Evolutionary conservation across 805 yeast genomes (phyloP), one percentile per base, ranked within the genome.

Genomic region (Zygosaccharomyces rouxii): DNA sequence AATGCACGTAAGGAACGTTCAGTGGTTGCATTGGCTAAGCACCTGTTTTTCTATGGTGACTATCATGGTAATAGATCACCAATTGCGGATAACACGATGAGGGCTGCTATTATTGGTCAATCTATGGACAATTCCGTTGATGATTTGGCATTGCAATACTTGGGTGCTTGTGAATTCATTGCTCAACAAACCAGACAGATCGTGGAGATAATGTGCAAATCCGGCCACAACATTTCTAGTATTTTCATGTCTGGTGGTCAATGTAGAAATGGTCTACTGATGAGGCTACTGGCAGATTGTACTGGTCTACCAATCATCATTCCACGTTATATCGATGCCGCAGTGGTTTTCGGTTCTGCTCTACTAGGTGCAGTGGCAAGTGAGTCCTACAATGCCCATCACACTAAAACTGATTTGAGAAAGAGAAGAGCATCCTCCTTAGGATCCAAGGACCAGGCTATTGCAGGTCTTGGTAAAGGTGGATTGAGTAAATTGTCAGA

Each of bases 161-260:
- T 90, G 43, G 97, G 87, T 14, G 96, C 98, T 4, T 89, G 97
- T 68, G 99, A 94, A 71, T 94, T 94, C 60, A 90, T 94, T 67
- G 97, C 96, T 43, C 96, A 89, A 65, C 99, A 94, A 72, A 92
- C 98, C 0, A 81, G 97, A 60, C 99, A 94, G 60, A 94, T 94
- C 62, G 83, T 92, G 30, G 94, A 87, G 57, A 81, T 83, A 53
- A 85, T 94, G 89, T 83, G 80, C 57, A 69, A 73, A 47, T 73
- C 86, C 2, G 99, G 99, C 1, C 96, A 92, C 70, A 55, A 72
- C 9, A 78, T 94, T 53, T 73, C 77, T 16, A 77, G 88, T 19
- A 81, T 94, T 52, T 94, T 84, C 70, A 83, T 94, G 83, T 83
- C 92, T 52, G 99, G 99, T 48, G 98, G 99, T 29, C 99, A 94